Base-by-base conservation (phyloP, 129 eudicot species). In the Lactuca saligna region DNA sequence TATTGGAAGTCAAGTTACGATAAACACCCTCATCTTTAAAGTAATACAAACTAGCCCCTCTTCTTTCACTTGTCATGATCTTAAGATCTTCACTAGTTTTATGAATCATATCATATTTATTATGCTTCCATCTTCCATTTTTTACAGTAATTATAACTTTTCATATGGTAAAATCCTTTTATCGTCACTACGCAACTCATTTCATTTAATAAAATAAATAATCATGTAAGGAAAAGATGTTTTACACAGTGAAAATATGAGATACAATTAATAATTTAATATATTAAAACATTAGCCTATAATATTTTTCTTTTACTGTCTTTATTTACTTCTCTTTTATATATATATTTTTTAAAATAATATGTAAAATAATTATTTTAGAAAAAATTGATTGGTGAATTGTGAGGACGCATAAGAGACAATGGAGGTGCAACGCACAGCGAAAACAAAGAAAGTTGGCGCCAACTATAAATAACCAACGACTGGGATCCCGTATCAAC, bases 391-490 rank as follows among this genome's bases (percentile, higher is more conserved):
- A 51, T 58, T 60, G 75, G 75, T 59, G 61, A 51, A 49, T 60
- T 67, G 75, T 59, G 58, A 44, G 49, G 68, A 38, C 48, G 39
- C 29, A 58, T 31, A 42, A 59, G 58, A 39, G 37, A 33, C 46
- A 57, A 71, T 59, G 50, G 20, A 46, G 68, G 49, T 61, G 66
- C n/a, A 38, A 61, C 66, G 66, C 48, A 65, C 56, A 17, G 25
- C 60, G 35, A 61, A 72, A 53, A 54, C 60, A 49, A 50, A 50
- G 38, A 72, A 70, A 72, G 25, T 66, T 75, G 74, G 74, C 56
- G 74, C 63, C 80, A 75, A 67, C 37, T 55, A 59, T 62, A 57
- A 44, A 60, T 59, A 75, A 67, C 39, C 44, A 75, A 75, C 49
- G 38, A 35, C 5, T 56, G 69, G 69, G 66, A 65, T 74, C 32